Base-by-base conservation (phyloP, 2,329 filamentous ascomycete genomes). In the Davidsoniella neocaledoniae region DNA sequence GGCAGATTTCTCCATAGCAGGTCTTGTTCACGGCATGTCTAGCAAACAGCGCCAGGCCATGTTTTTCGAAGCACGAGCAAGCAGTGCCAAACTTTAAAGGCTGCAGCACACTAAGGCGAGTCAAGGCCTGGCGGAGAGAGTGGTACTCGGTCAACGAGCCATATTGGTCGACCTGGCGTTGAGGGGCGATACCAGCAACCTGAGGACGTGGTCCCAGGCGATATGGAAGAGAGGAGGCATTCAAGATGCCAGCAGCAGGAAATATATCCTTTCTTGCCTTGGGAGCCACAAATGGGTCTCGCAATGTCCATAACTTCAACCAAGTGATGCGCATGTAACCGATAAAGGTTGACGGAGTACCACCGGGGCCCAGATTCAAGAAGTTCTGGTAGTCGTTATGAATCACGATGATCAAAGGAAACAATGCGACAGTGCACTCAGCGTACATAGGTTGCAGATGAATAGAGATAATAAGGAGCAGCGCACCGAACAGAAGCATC, bases 1-100 rank as follows among this genome's bases (percentile, higher is more conserved):
- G 86, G 57, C 77, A 83, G 41, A 93, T 74, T 64, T 93, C 86
- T n/a, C 85, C 85, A 56, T 81, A 76, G 57, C 81, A 86, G 9
- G 78, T 84, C 26, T 76, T 73, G 59, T 81, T 81, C 54, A 81
- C 68, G 0, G 81, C 79, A 46, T 73, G 68, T 2, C 66, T 68
- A 1, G 81, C 74, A 62, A 90, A 91, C 0, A 93, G 70, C 0
- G 81, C 85, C 5, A 85, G 72, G 40, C 82, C 82, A 59, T 90
- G 80, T 66, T 88, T 90, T 63, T 91, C 86, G 56, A 91, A 79
- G 59, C 83, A 88, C 1, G 80, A 86, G 1, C 73, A 81, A 0
- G 76, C 81, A 7, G 79, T 75, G 58, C 70, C 73, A 50, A 82
- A 68, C 38, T 63, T 63, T 1, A 65, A 63, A 2, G 69, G 69